Conservation (phyloP, 2,329 filamentous ascomycete species). For the Colletotrichum trifolii region DNA sequence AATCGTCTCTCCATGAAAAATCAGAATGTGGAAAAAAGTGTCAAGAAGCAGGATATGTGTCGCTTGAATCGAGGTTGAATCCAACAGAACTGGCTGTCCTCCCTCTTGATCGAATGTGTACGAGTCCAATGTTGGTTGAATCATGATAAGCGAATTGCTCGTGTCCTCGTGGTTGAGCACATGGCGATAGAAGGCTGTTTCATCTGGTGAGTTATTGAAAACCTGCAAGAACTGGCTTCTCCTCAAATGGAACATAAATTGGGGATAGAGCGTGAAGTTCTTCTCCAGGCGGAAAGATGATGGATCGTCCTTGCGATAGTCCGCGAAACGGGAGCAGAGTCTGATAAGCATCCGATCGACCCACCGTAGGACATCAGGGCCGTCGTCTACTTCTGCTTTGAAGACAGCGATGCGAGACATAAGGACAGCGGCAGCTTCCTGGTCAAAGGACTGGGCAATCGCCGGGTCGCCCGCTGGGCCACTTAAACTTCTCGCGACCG, state of each 20-base stretch:
- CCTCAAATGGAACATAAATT: conserved; percentile 99
- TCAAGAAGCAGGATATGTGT: conserved; percentile 94
- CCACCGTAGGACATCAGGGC: conserved; percentile 97
- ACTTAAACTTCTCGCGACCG: conserved; percentile 89
- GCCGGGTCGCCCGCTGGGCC: conserved; percentile 94
- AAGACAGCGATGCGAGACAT: conserved; percentile 99
- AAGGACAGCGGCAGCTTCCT: conserved; percentile 95
- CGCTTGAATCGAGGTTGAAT: conserved; percentile 95
- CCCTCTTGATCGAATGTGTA: conserved; percentile 98
- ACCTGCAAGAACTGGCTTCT: conserved; percentile 98
- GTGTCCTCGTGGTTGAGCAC: conserved; percentile 98
- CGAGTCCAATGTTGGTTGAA: conserved; percentile 95
- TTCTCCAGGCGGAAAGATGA: conserved; percentile 97
- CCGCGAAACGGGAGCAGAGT: conserved; percentile 94
- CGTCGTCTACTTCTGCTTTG: conserved; percentile 98
- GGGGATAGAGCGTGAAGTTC: conserved; percentile 98
- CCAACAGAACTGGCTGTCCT: conserved; percentile 90
- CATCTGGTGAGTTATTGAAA: conserved; percentile 99
- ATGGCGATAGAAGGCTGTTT: conserved; percentile 98
- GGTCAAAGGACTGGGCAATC: conserved; percentile 96
- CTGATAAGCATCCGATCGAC: conserved; percentile 98
- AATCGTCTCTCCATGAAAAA: conserved; percentile 98
- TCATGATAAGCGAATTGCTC: conserved; percentile 97
- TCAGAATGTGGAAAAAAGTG: conserved; percentile 99
- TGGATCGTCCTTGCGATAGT: conserved; percentile 97